Conservation (phyloP, 1,139 yeast genomes). For the Kodamaea ohmeri region DNA sequence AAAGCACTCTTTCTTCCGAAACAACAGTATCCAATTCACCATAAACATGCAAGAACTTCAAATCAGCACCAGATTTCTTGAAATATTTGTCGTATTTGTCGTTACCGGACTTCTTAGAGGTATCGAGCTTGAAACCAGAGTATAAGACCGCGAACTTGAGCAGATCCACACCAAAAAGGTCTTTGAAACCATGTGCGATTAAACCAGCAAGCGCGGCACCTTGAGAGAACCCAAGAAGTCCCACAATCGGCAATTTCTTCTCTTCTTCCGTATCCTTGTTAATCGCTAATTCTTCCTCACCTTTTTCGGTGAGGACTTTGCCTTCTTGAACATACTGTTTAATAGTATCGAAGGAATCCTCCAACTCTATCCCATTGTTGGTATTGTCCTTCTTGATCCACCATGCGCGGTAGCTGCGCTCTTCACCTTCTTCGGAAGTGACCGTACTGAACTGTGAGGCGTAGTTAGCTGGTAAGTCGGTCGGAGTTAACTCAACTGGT, state of each 20-base stretch:
- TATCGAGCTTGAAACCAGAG: constrained; percentile 70
- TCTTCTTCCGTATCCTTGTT: constrained; percentile 21
- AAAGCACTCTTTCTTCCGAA: constrained; percentile 64
- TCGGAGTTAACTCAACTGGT: constrained; percentile 60
- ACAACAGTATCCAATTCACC: constrained; percentile 92
- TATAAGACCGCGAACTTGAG: constrained; percentile 72
- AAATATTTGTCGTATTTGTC: constrained; percentile 30
- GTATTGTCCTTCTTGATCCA: constrained; percentile 29
- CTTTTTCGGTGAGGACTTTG: constrained; percentile 27
- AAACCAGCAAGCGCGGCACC: constrained; percentile 49
- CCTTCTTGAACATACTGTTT: constrained; percentile 31
- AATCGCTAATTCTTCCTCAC: constrained; percentile 25
- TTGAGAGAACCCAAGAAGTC: constrained; percentile 45
- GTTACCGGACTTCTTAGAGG: constrained; percentile 37
- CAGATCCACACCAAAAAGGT: constrained; percentile 28
- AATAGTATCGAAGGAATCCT: constrained; percentile 30
- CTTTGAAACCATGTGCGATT: constrained; percentile 31
- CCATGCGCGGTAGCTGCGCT: constrained; percentile 38
- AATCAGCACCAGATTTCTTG: constrained; percentile 13
- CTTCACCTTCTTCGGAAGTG: constrained; percentile 19
- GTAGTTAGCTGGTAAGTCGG: constrained; percentile 62
- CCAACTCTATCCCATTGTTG: constrained; percentile 27
- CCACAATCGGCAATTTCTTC: constrained; percentile 37
- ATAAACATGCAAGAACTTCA: constrained; percentile 63
- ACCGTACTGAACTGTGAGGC: constrained; percentile 37